Evolutionary conservation across 345 rosid genomes (phyloP).

Genomic region (Corymbia maculata): DNA sequence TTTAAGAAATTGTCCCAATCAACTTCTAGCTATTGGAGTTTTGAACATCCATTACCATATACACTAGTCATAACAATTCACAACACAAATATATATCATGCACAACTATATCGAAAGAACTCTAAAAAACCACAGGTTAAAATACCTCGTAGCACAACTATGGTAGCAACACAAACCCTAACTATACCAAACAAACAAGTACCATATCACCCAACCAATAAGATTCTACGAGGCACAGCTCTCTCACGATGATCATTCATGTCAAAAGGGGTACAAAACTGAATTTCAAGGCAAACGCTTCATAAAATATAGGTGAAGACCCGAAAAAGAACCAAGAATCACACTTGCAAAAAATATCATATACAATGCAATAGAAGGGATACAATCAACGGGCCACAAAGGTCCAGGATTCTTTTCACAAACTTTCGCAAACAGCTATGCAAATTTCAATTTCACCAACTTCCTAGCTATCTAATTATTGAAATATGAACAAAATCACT

Average conservation of each 20-base stretch:
- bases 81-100: not conserved
- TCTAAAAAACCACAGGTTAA: not conserved
- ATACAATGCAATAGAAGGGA: not conserved
- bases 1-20: not conserved
- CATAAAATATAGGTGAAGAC: not conserved
- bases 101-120: not conserved
- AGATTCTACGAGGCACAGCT: not conserved
- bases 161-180: not conserved
- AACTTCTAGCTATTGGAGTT: not conserved
- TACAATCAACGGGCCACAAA: not conserved
- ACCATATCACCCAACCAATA: not conserved
- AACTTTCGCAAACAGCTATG: not conserved
- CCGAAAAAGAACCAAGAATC: not conserved
- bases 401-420: not conserved
- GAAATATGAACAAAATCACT: not conserved
- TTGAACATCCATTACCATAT: not conserved
- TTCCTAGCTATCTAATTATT: not conserved
- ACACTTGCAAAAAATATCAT: not conserved
- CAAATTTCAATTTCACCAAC: not conserved
- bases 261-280: not conserved
- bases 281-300: not conserved
- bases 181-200: not conserved
- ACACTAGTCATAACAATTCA: not conserved
- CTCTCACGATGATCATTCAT: not conserved
- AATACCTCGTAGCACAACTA: not conserved